Evolutionary conservation across 306 rosid species (phyloP).

Genomic region (Boehmeria nivea): DNA sequence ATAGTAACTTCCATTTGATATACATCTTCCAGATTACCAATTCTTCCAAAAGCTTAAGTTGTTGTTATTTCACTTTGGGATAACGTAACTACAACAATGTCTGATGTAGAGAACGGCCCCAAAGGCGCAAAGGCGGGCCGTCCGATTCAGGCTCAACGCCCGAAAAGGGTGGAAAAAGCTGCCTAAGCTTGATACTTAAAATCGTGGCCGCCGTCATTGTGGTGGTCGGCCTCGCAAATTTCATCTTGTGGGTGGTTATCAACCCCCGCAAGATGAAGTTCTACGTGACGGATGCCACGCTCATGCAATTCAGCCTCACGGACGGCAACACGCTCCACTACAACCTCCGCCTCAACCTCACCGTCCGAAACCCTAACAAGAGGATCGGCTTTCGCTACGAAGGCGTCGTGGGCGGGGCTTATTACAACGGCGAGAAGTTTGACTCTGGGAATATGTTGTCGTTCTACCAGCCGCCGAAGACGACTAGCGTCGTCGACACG

Average conservation of each 20-base stretch:
- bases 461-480: constrained; percentile 13
- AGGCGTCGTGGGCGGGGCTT: constrained; percentile 7
- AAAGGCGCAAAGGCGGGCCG: no score
- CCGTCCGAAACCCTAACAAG: constrained; percentile 27
- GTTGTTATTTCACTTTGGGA: no score
- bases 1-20: no score
- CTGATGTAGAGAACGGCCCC: no score
- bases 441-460: not conserved
- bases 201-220: constrained; percentile 8
- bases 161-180: not conserved
- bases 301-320: constrained; percentile 23
- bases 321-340: constrained; percentile 12
- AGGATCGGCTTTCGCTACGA: constrained; percentile 16
- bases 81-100: no score
- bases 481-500: constrained; percentile 1
- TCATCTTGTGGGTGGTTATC: constrained; percentile 27
- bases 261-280: constrained; percentile 22
- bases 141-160: not conserved
- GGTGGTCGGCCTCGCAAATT: constrained; percentile 10
- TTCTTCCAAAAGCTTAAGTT: no score
- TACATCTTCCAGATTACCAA: no score
- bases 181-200: constrained; percentile 11
- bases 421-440: constrained; percentile 14
- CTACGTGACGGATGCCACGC: constrained; percentile 23
- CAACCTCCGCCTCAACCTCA: constrained; percentile 22